Conservation (phyloP, 2,329 filamentous ascomycete genomes). For the Sporothrix globosa region DNA sequence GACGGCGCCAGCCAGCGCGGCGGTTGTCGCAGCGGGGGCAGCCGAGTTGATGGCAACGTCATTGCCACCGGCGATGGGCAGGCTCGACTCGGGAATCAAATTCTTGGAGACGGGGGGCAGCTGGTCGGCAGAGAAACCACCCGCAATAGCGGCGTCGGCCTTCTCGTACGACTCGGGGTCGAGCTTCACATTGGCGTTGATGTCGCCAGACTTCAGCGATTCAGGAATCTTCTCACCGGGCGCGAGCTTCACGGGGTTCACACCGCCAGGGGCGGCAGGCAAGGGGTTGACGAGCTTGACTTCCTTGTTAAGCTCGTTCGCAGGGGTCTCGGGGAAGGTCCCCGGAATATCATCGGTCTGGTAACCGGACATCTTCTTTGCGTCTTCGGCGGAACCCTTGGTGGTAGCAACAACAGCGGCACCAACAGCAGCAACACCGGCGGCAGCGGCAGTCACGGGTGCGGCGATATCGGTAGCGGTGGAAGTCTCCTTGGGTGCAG, state of each 20-base stretch:
- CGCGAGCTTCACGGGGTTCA: conserved; percentile 79
- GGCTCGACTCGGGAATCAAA: conserved; percentile 80
- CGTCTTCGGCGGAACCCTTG: conserved; percentile 27
- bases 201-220: conserved; percentile 66
- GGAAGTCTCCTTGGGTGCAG: conserved; percentile 18
- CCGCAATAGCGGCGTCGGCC: conserved; percentile 66
- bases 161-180: conserved; percentile 88
- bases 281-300: conserved; percentile 62
- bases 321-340: conserved; percentile 56
- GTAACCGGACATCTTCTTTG: conserved; percentile 26
- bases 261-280: conserved; percentile 63
- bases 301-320: conserved; percentile 54
- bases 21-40: conserved; percentile 64
- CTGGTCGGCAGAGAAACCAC: conserved; percentile 48
- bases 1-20: conserved; percentile 67
- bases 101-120: conserved; percentile 62
- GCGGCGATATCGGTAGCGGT: conserved; percentile 18
- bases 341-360: conserved; percentile 43
- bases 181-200: conserved; percentile 71
- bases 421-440: conserved; percentile 24
- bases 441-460: conserved; percentile 14
- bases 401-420: conserved; percentile 28
- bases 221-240: conserved; percentile 83
- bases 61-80: conserved; percentile 61
- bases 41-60: conserved; percentile 58